Evolutionary conservation across 345 rosid genomes (phyloP), one percentile per base, ranked within the genome.

Genomic region (Microcos paniculata): DNA sequence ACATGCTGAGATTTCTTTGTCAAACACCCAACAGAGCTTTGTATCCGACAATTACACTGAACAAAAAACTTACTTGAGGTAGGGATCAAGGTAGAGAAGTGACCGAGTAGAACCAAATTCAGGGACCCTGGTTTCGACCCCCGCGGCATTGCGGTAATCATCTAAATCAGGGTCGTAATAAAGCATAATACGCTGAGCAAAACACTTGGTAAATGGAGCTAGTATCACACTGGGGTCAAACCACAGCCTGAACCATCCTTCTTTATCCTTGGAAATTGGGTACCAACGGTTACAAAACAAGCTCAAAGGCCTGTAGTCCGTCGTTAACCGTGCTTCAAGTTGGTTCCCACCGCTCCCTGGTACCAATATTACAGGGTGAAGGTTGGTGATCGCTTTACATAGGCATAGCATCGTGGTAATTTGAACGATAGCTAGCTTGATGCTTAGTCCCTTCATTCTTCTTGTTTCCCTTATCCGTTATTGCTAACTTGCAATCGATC

Each of bases 341-440:
- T 91, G 98, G 85, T 90, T 95, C 18, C 97, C 95, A 10, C 97
- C 99, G 65, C n/a, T 84, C 70, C 98, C 97, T 4, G 99, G 98
- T 24, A 95, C 87, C 46, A 95, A 38, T 64, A 95, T 76, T 67
- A 93, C 43, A 62, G 99, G 97, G 82, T 90, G 84, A 77, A 89
- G 90, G 66, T 71, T 76, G 80, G 79, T 66, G 30, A 64, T 38
- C 62, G 82, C 78, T 81, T 81, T 88, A 78, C 78, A 85, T 71
- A 76, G 40, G 56, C 65, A 79, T 51, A 83, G 16, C 82, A 88
- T 84, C 82, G 80, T 75, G 3, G 72, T 72, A 61, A 70, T 55
- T 26, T 71, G 16, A 19, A 81, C 16, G 42, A 75, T 42, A 46
- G 69, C 49, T 4, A 79, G 42, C 49, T 62, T 31, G 52, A 77